These are phyloP conservation scores for Linnemannia hyalina DNA, from an alignment of 192 early-diverging fungal species.

Conservation along the genomic window DNA sequence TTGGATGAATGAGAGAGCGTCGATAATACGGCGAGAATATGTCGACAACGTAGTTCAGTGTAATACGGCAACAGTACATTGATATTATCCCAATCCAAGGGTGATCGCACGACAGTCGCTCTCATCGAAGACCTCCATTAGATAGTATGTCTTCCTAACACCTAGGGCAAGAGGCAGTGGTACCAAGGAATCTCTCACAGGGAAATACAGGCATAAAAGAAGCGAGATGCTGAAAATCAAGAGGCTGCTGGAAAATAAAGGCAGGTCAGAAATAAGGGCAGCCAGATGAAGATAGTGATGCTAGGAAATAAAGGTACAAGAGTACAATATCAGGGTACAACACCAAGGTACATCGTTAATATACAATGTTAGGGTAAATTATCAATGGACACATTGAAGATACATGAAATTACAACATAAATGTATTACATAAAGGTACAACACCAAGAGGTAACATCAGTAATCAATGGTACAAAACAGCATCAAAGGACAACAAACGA, in stretches of 20 bases:
- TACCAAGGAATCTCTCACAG: slow-evolving; percentile 8
- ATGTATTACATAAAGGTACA: neutral
- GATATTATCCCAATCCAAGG: slow-evolving; percentile 11
- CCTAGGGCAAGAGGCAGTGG: slow-evolving; percentile 3
- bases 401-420: neutral
- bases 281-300: neutral
- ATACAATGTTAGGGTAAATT: no score
- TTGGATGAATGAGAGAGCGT: slow-evolving; percentile 10
- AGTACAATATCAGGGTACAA: neutral
- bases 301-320: slow-evolving; percentile 8
- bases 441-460: neutral
- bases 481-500: no score
- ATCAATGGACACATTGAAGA: no score
- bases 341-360: neutral
- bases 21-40: slow-evolving; percentile 13
- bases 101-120: neutral
- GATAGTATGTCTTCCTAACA: slow-evolving; percentile 12
- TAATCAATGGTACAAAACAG: no score
- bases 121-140: slow-evolving; percentile 14
- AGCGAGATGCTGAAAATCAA: neutral
- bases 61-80: slow-evolving; percentile 3
- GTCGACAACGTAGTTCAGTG: slow-evolving; percentile 13
- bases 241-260: neutral
- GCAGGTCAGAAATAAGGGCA: neutral
- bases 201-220: slow-evolving; percentile 14